phyloP scores from a whole-genome alignment of 164 flowering plant species.

The Taxillus chinensis region DNA sequence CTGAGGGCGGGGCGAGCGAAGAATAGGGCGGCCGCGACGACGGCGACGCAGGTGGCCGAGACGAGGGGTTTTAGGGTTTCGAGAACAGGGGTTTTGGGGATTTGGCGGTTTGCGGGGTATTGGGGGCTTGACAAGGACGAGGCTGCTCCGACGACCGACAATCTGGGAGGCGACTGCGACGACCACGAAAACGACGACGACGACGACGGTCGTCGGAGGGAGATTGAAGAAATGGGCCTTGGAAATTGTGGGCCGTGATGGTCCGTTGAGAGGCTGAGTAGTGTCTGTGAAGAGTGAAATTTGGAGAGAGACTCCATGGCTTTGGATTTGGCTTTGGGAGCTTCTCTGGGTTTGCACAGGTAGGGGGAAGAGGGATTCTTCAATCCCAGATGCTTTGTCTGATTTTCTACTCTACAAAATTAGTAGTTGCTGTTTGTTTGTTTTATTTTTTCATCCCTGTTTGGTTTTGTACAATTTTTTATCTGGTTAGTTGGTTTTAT shows the following conservation, averaged over 20 bases:
- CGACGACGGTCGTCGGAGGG: slow-evolving; percentile 17
- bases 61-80: slow-evolving; percentile 23
- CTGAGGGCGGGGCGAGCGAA: slow-evolving; percentile 20
- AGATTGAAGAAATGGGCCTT: slow-evolving; percentile 22
- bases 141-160: neutral
- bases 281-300: slow-evolving; percentile 16
- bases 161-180: neutral
- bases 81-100: slow-evolving; percentile 10
- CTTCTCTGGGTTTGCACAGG: too few species aligned
- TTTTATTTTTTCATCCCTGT: too few species aligned
- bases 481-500: too few species aligned
- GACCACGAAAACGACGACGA: neutral
- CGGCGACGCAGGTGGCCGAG: slow-evolving; percentile 32
- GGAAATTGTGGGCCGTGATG: slow-evolving; percentile 21
- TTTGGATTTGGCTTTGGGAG: neutral
- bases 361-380: too few species aligned
- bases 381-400: too few species aligned
- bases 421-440: too few species aligned
- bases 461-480: too few species aligned
- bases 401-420: too few species aligned
- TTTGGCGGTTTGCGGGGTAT: slow-evolving; percentile 5
- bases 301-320: slow-evolving; percentile 34
- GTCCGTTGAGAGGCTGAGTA: slow-evolving; percentile 24
- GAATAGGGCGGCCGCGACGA: slow-evolving; percentile 42
- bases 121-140: too few species aligned